Base-by-base conservation (phyloP, 2,329 filamentous ascomycete species). In the Polytolypa hystricis region DNA sequence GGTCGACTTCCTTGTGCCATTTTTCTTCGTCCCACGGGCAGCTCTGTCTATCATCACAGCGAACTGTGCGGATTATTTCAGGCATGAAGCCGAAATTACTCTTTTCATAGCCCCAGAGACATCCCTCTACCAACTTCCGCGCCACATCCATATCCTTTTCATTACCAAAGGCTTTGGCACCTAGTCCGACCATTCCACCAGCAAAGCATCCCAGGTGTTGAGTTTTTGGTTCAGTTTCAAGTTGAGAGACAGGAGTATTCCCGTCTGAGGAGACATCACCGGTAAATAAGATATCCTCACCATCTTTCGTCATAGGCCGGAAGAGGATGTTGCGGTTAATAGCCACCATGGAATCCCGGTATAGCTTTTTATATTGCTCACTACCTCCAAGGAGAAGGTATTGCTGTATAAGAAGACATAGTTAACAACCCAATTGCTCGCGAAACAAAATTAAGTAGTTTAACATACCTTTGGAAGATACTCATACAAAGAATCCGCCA, bases 261-360 rank as follows among this genome's bases (percentile, higher is more conserved):
- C 38, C 27, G n/a, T 36, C 17, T 21, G 34, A 32, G 6, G 30
- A 62, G 14, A 74, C 56, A 47, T 77, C 77, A 15, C 80, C 79
- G 0, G 82, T 74, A 43, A 89, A 76, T 3, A 91, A 67, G 11
- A 91, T 73, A 39, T 87, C 74, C 35, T 72, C 72, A 36, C 73
- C 66, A 19, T 73, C 72, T 6, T 75, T 70, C 14, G 76, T 71
- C 74, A 91, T 81, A 0, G 85, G 84, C 5, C 79, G 73, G 59
- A 75, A 93, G 40, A 93, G 73, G 6, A 93, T 68, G 56, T 81
- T 71, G 45, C 84, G 70, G 45, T 81, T 80, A 23, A 79, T 73
- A 0, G 76, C 76, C 5, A 79, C 72, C 20, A 79, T 71, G 3
- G 76, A 71, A 40, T 72, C 73, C 38, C 79, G 67, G 53, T 93